Evolutionary conservation across 345 rosid genomes (phyloP), one percentile per base, ranked within the genome.

Genomic region (Brassica incana): DNA sequence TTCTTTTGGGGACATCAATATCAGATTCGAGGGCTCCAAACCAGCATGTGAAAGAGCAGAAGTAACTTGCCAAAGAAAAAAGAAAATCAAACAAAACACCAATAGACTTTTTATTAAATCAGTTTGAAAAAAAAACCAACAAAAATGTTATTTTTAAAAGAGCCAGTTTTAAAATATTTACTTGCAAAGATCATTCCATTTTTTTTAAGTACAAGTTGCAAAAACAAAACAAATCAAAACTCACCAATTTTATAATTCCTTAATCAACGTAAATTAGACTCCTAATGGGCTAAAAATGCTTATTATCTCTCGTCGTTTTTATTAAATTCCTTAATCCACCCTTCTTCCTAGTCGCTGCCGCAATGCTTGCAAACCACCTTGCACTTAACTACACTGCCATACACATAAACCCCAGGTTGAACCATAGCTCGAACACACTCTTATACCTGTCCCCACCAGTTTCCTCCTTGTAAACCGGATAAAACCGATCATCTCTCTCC

Each of bases 321-420:
- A 58, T 71, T 66, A 80, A 73, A 71, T 25, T 81, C 77, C 5
- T 81, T 81, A 35, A 76, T 80, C 77, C 1, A 56, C 52, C 40
- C 12, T 61, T 73, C 73, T 43, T 74, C 81, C 38, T 71, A 82
- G 59, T 74, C 85, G 72, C 65, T 85, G 77, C 65, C 85, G 75
- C 83, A 36, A 82, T 90, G 86, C 88, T 29, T 29, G 32, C 99
- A 91, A 30, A 93, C 79, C 33, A 90, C 99, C 85, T 91, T 90
- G 87, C 97, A 91, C 90, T 91, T 93, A 81, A 95, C 85, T 82
- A 87, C 91, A 64, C 86, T 89, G 62, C 87, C 89, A 69, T 86
- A 90, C 7, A 95, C 95, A 74, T 93, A 90, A 82, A 95, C 93
- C 61, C 99, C 99, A 0, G 99, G 99, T 29, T 93, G 86, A 88